Base-by-base conservation (phyloP, 2,329 filamentous ascomycete species). In the Talaromyces sp. region DNA sequence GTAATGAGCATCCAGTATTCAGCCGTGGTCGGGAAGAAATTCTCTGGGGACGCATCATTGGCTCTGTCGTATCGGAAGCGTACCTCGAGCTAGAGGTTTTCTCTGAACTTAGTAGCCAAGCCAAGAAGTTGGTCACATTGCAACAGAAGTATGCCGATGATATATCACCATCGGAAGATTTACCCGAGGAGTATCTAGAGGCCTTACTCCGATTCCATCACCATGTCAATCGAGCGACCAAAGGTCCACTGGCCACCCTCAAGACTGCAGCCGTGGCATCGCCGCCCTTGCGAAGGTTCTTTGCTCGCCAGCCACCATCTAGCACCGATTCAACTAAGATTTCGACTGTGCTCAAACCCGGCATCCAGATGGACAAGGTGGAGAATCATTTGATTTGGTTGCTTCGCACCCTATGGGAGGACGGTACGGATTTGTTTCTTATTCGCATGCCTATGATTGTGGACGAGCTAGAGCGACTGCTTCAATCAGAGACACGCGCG, bases 381-480 rank as follows among this genome's bases (percentile, higher is more conserved):
- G 12, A n/a, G 40, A 30, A 27, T 18, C 40, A 57, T 9, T 31
- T 57, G 27, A 4, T 57, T 8, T 57, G 56, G 56, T 33, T 57
- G 44, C 42, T 51, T 27, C 16, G 3, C n/a, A 57, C 40, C n/a
- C 28, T 57, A 1, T 57, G 56, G 56, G 56, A 47, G 28, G 4
- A 2, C 2, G 34, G 12, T 36, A 2, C 5, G 1, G 1, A 36
- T 1, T 36, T 36, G 5, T 36, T 36, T 5, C 34, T 36, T 5
- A 14, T 5, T 36, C 14, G 12, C 16, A 12, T 36, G 12, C 5
- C 14, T 36, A 12, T 28, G 42, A 16, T 36, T 0, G n/a, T 57
- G 56, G 56, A 57, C 34, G 56, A 57, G 50, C 40, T 57, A 14
- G 56, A 57, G 18, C 30, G 42, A 23, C 9, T 57, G 27, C 40